Base-by-base conservation (phyloP, 139 green algal genomes). In the Picochlorum sp. region DNA sequence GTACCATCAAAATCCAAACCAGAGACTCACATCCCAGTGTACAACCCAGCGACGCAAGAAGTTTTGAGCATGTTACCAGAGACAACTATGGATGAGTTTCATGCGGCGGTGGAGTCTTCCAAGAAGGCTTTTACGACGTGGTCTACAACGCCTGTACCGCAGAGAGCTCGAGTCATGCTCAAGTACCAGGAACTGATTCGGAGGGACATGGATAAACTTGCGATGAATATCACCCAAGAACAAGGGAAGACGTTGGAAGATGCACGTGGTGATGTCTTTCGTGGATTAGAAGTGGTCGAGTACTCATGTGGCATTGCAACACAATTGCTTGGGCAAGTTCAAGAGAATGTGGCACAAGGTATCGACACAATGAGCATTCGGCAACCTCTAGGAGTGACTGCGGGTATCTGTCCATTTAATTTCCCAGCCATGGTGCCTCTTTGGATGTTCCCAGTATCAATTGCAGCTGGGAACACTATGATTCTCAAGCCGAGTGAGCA, bases 351-450 rank as follows among this genome's bases (percentile, higher is more conserved):
- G 24, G 80, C 86, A 13, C 54, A 44, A 9, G 93, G 92, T 61
- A 95, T 98, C 49, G 93, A 98, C 81, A 97, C 88, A 58, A 90
- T 92, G 79, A 87, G 75, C 56, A 76, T 97, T 7, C 67, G 84
- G 3, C 89, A 98, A 74, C 92, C 92, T 0, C 80, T 98, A 11
- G 92, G 92, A 63, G 93, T 98, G 44, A 49, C 68, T 32, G 87
- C 85, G 0, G 90, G 86, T 61, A 98, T 98, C 69, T 97, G 90
- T 71, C 93, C 92, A 38, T 98, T 98, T 84, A 98, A 98, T 82
- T 98, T 98, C 76, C 92, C 92, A 63, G 80, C 78, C 62, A 86
- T 86, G 80, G 69, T 85, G 23, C 77, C 77, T 9, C 63, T 96
- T 41, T 96, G 90, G 90, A 91, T 95, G 79, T 90, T 92, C 56